Evolutionary conservation across 306 rosid species (phyloP), one percentile per base, ranked within the genome.

Genomic region (Parietaria judaica): DNA sequence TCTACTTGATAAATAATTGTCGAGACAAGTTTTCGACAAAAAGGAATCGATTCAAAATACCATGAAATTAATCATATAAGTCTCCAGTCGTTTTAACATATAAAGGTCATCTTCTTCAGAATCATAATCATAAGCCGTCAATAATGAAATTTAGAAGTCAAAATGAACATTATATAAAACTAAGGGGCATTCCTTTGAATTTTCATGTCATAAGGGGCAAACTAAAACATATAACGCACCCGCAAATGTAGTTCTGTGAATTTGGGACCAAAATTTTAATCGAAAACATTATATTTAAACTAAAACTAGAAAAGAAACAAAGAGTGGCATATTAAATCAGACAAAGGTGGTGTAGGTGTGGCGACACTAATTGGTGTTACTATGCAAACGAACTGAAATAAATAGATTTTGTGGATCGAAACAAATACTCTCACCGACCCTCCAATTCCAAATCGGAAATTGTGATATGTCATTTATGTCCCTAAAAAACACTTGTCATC

Each of bases 281-380:
- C 2, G 17, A 11, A 11, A 7, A 9, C 8, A 36, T 41, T 49
- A 4, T n/a, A 7, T 46, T 46, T 46, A 7, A 46, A 46, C 13
- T 46, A 46, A 7, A 7, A 7, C 3, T 46, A 7, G 8, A 8
- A 39, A 14, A 15, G n/a, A 44, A 15, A 45, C 9, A 41, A 41
- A 49, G 13, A 49, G 5, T 4, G 14, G 37, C 64, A 44, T 15
- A 16, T 17, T 44, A 41, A 60, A 16, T 16, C 51, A 60, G 64
- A 60, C 64, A 44, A 60, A 41, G 37, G 13, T 14, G 51, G 5
- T 60, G 64, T 60, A 60, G 38, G 64, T 60, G 64, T 41, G 31
- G 52, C 64, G 45, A 41, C 47, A 17, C 52, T n/a, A 0, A 44
- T 44, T 60, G 45, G 49, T 60, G 47, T 60, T 60, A 44, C 64